Percentiles rank a stretch among this genome's conserved stretches.
Conservation (phyloP, 1,284 basidiomycete genomes). For the Dichomitus squalens region DNA sequence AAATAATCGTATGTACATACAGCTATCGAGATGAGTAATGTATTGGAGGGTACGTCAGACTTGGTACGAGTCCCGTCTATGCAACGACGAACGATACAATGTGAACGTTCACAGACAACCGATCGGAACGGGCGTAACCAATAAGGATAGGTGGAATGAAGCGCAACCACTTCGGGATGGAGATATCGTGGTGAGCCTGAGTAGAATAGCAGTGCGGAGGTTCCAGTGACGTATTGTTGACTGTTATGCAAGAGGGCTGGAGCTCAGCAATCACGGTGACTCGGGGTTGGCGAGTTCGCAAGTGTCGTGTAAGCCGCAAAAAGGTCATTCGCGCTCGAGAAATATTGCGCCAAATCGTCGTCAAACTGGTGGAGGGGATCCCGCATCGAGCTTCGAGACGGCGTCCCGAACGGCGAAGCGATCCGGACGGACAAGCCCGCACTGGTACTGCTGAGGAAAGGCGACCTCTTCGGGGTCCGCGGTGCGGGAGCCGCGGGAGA, state of each 20-base stretch:
- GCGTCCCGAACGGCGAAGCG: slow-evolving; percentile 16
- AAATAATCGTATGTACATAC: too few relatives aligned
- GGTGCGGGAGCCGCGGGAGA: slow-evolving; percentile 6
- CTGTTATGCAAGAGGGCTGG: not conserved
- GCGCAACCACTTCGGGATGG: not conserved
- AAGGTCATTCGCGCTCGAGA: slow-evolving; percentile 14
- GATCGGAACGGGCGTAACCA: slow-evolving; percentile 17
- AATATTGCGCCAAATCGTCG: slow-evolving; percentile 14
- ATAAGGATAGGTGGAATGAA: slow-evolving; percentile 22
- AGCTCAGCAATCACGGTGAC: not conserved
- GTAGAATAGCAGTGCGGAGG: too few relatives aligned
- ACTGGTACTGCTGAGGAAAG: too few relatives aligned
- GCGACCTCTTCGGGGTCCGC: slow-evolving; percentile 19
- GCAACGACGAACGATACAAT: slow-evolving; percentile 1
- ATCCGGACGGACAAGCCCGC: not conserved
- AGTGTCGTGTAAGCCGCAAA: not conserved
- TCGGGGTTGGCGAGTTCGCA: not conserved
- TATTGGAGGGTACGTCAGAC: not conserved
- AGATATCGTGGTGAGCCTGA: too few relatives aligned
- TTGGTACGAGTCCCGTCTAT: slow-evolving; percentile 19
- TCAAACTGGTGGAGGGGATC: slow-evolving; percentile 1
- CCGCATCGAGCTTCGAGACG: slow-evolving; percentile 9
- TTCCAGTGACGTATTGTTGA: too few relatives aligned
- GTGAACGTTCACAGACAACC: slow-evolving; percentile 2
- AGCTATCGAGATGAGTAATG: too few relatives aligned